Base-by-base conservation (phyloP, 306 rosid genomes). In the Rosa persica region DNA sequence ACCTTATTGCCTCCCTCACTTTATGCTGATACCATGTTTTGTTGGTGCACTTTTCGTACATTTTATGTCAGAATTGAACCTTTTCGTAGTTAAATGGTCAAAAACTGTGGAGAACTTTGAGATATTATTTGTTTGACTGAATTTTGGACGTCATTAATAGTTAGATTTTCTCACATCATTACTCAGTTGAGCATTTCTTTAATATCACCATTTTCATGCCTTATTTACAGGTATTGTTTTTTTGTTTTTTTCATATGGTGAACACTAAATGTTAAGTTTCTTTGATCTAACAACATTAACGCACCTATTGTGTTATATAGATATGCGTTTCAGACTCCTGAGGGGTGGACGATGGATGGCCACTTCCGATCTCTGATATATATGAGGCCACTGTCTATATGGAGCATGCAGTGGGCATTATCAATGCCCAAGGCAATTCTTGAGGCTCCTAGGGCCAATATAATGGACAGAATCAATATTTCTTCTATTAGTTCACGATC, bases 311-410 rank as follows among this genome's bases (percentile, higher is more conserved):
- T 77, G 52, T 60, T 19, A 40, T 75, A 44, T 83, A 95, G 99
- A 74, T 95, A 93, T 84, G 90, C 93, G 89, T 95, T 95, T 85
- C 99, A 95, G 85, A 93, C 97, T 39, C 99, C 99, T 3, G 99
- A 93, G 87, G 99, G 85, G 62, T 95, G 96, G 90, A 85, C 99
- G n/a, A 83, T 83, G 22, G 97, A 91, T 17, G 99, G 98, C 69
- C 93, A 91, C 87, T 95, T 87, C 82, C 81, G 99, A 64, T 95
- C 99, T 4, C 97, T 95, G 40, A 86, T 92, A 60, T 95, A 93
- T 49, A 95, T 95, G 99, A 89, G 99, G 85, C 99, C 99, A 4
- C 87, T 95, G 13, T 80, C 99, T 7, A 95, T 95, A 77, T 95
- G 99, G 99, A 90, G 89, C 27, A 95, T 95, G 99, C 99, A 95